These are phyloP conservation scores for Fusarium mundagurra DNA, from an alignment of 2,329 filamentous ascomycete genomes.

Conservation along the genomic window DNA sequence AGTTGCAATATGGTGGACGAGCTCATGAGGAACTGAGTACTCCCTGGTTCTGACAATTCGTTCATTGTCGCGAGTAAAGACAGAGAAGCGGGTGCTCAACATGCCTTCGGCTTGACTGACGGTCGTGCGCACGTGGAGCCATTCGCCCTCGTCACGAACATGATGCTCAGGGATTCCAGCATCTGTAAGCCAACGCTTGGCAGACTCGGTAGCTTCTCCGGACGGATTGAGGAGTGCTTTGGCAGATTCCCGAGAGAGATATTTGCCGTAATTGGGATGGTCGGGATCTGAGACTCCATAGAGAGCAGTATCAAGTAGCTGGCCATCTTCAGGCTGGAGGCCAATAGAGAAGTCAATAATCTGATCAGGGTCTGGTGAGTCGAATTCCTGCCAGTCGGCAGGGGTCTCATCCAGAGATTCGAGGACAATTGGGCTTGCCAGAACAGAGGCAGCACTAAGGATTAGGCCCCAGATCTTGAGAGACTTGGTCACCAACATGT, in stretches of 20 bases:
- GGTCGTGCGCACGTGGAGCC: conserved; percentile 55
- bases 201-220: conserved; percentile 49
- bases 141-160: conserved; percentile 49
- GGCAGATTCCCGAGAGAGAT: conserved; percentile 60
- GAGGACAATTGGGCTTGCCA: conserved; percentile 32
- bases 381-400: conserved; percentile 37
- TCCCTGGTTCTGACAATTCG: conserved; percentile 52
- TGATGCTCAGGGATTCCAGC: conserved; percentile 50
- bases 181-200: conserved; percentile 57
- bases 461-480: conserved; percentile 16
- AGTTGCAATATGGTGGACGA: conserved; percentile 50
- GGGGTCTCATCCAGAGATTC: conserved; percentile 34
- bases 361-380: conserved; percentile 24
- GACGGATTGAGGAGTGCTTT: conserved; percentile 59
- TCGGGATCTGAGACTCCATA: conserved; percentile 60
- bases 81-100: conserved; percentile 57
- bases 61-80: conserved; percentile 51
- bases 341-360: conserved; percentile 46
- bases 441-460: conserved; percentile 1
- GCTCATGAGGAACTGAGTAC: conserved; percentile 52
- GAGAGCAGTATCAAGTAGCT: conserved; percentile 55
- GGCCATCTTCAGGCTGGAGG: conserved; percentile 38
- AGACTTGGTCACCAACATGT: conserved; percentile 15
- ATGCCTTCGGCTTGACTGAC: conserved; percentile 55
- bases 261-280: conserved; percentile 57